Evolutionary conservation across 495 filamentous ascomycete species (phyloP).

Genomic region (Penicillium malachiteum): DNA sequence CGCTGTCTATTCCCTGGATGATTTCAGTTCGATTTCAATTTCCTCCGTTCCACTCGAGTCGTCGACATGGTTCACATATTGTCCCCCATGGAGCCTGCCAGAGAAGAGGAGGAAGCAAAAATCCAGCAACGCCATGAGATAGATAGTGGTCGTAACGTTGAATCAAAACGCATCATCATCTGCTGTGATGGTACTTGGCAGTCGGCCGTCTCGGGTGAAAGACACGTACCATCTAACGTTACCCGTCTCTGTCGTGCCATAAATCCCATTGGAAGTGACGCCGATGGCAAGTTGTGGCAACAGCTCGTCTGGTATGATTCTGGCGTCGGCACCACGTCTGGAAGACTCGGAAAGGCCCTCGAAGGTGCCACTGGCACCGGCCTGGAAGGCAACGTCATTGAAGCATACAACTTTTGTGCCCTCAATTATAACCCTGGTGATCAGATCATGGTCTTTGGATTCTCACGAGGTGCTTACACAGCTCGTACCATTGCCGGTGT

Average conservation of each 20-base stretch:
- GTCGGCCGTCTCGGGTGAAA: constrained; percentile 22
- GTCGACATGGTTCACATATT: background rate
- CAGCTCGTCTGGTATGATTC: constrained; percentile 34
- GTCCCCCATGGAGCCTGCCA: background rate
- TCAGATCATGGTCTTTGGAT: constrained; percentile 59
- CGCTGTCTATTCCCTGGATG: too few species aligned
- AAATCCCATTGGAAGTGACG: constrained; percentile 16
- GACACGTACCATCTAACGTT: constrained; percentile 27
- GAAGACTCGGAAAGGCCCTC: constrained; percentile 10
- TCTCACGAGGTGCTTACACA: constrained; percentile 60
- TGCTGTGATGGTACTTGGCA: constrained; percentile 33
- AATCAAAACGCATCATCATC: constrained; percentile 24
- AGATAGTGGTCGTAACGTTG: background rate
- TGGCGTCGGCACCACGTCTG: constrained; percentile 20
- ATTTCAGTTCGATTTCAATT: background rate
- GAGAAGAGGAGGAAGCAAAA: background rate
- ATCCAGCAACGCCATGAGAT: background rate
- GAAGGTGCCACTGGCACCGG: constrained; percentile 20
- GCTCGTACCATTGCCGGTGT: constrained; percentile 56
- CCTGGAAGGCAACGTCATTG: constrained; percentile 20
- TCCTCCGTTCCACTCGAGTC: background rate
- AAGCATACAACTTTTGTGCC: constrained; percentile 24
- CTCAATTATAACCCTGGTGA: constrained; percentile 52
- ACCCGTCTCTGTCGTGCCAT: constrained; percentile 23
- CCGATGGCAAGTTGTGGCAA: constrained; percentile 18